These are phyloP conservation scores for Backusella westeae DNA, from an alignment of 192 early-diverging fungal genomes.

Conservation along the genomic window DNA sequence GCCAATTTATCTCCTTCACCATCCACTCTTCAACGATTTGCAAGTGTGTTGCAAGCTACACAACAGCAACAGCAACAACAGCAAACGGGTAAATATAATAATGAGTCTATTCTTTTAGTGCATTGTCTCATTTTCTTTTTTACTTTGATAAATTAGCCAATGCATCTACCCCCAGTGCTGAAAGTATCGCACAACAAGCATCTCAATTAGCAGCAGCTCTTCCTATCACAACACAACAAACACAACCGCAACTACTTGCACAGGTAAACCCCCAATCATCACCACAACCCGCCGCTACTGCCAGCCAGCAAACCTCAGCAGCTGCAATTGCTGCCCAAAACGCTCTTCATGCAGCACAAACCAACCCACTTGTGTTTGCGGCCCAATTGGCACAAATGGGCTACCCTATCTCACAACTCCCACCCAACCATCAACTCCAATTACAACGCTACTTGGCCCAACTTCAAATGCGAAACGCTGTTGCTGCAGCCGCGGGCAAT, in stretches of 20 bases:
- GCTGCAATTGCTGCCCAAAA: constrained; percentile 14
- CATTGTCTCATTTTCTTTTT: neutral
- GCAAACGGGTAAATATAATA: neutral
- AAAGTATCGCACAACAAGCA: neutral
- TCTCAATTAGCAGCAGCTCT: neutral
- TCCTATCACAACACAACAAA: constrained; percentile 1
- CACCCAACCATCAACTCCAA: constrained; percentile 22
- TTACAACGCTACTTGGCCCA: constrained; percentile 36
- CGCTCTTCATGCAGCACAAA: neutral
- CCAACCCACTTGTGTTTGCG: constrained; percentile 18
- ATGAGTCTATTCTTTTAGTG: neutral
- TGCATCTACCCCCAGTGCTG: neutral
- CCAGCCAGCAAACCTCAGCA: neutral
- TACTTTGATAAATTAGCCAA: neutral
- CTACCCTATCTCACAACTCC: constrained; percentile 25
- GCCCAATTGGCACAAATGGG: constrained; percentile 37
- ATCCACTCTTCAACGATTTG: constrained; percentile 23
- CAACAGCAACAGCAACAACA: constrained; percentile 15
- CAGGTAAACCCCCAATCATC: constrained; percentile 10
- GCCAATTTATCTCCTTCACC: neutral
- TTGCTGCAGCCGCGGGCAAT: neutral
- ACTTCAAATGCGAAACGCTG: constrained; percentile 30
- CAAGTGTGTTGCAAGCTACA: constrained; percentile 12
- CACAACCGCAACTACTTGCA: neutral
- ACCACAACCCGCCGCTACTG: neutral